A percentile compares a stretch with the other conserved stretches of the same genome.
phyloP scores from a whole-genome alignment of 257 asterid genomes.

The Handroanthus guayacan region DNA sequence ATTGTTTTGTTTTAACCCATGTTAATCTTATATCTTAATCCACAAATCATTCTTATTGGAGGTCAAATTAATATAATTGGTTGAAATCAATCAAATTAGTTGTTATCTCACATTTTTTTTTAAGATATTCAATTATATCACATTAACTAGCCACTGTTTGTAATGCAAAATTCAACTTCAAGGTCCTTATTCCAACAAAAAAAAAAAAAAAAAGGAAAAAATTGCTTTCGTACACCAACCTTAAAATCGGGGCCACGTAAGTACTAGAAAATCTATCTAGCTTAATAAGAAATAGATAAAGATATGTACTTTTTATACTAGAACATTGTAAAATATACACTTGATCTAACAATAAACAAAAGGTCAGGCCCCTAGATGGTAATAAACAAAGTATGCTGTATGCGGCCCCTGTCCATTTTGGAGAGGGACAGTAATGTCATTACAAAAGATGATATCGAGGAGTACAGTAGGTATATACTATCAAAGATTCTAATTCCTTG shows the following conservation, averaged over 20 bases:
- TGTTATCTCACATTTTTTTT: too few species aligned
- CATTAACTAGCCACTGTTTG: not conserved
- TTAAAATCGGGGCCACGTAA: not conserved
- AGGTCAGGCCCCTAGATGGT: not conserved
- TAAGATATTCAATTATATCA: too few species aligned
- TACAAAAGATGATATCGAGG: not conserved
- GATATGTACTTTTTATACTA: not conserved
- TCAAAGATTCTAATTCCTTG: not conserved
- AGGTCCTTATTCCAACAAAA: too few species aligned
- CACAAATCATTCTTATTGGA: too few species aligned
- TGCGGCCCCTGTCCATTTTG: not conserved
- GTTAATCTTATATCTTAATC: too few species aligned
- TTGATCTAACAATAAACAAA: not conserved
- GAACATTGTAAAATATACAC: not conserved
- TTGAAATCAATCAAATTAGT: too few species aligned
- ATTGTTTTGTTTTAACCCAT: too few species aligned
- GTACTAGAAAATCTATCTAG: not conserved
- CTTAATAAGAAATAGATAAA: not conserved
- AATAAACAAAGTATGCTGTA: not conserved
- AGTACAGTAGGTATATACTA: not conserved
- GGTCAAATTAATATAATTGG: too few species aligned
- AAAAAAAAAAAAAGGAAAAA: too few species aligned
- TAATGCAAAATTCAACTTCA: not conserved
- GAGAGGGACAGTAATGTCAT: slow-evolving; percentile 12
- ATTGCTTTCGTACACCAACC: not conserved